Evolutionary conservation across 768 basidiomycete species (phyloP).

Genomic region (Lentinula raphanica): DNA sequence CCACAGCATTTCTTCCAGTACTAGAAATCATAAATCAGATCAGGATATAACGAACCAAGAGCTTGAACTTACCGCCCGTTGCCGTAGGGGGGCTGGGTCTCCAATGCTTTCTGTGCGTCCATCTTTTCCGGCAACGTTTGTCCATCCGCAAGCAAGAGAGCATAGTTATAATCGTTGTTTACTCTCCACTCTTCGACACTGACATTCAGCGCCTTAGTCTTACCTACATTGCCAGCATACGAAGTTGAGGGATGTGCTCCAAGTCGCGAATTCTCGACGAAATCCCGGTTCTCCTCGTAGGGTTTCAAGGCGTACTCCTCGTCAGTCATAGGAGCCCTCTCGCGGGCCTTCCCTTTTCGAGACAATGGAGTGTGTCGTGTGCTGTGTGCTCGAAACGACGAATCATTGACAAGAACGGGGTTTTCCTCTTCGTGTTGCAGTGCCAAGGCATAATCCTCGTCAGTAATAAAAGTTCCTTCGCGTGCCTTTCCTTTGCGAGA

Average conservation of each 20-base stretch:
- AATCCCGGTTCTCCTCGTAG: constrained; percentile 27
- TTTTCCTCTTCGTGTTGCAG: too few species aligned
- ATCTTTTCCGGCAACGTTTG: constrained; percentile 8
- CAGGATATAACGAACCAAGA: too few species aligned
- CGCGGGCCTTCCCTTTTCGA: constrained; percentile 31
- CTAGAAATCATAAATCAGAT: too few species aligned
- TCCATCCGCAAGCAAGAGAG: constrained; percentile 31
- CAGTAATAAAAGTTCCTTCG: too few species aligned
- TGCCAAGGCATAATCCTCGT: too few species aligned
- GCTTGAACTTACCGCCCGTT: too few species aligned
- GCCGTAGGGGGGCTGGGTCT: not conserved
- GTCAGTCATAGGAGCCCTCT: constrained; percentile 21
- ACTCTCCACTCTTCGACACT: constrained; percentile 30
- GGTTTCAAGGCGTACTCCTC: constrained; percentile 40
- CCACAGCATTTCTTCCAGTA: too few species aligned
- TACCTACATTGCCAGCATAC: constrained; percentile 33
- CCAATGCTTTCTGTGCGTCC: constrained; percentile 8
- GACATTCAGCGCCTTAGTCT: constrained; percentile 23
- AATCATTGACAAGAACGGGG: too few species aligned
- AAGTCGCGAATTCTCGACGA: constrained; percentile 31
- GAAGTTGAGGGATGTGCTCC: constrained; percentile 40
- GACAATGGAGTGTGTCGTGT: constrained; percentile 24
- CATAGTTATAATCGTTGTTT: constrained; percentile 36
- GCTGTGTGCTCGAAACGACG: too few species aligned
- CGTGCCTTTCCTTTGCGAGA: too few species aligned